phyloP scores from a whole-genome alignment of 2,329 filamentous ascomycete genomes.

The Fusarium protoensiforme region DNA sequence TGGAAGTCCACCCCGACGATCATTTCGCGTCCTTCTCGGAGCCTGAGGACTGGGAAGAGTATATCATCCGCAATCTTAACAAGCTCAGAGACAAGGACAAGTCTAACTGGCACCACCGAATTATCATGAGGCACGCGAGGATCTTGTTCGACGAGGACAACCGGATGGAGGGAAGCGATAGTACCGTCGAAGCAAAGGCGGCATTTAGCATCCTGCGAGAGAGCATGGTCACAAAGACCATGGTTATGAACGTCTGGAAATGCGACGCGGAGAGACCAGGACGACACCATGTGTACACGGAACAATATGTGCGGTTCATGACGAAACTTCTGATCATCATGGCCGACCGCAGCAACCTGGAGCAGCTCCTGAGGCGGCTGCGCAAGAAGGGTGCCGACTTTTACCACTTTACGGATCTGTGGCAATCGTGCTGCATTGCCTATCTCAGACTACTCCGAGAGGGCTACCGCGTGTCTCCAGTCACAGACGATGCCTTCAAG shows the following conservation, averaged over 20 bases:
- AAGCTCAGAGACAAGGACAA: slow-evolving; percentile 79
- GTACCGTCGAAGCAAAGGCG: slow-evolving; percentile 75
- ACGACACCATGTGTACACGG: slow-evolving; percentile 91
- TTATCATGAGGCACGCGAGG: slow-evolving; percentile 78
- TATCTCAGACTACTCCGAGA: slow-evolving; percentile 66
- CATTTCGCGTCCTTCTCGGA: slow-evolving; percentile 50
- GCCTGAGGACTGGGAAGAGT: slow-evolving; percentile 70
- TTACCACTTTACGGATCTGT: slow-evolving; percentile 70
- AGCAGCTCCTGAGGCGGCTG: slow-evolving; percentile 81
- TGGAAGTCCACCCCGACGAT: slow-evolving; percentile 47
- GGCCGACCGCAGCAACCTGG: slow-evolving; percentile 79
- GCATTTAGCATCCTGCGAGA: slow-evolving; percentile 81
- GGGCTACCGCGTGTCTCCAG: slow-evolving; percentile 57
- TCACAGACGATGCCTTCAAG: slow-evolving; percentile 67
- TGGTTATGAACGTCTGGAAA: slow-evolving; percentile 95
- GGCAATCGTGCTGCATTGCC: slow-evolving; percentile 65
- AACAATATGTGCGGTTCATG: slow-evolving; percentile 87
- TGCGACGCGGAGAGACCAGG: slow-evolving; percentile 87
- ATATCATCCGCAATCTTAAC: slow-evolving; percentile 62
- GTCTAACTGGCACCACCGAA: slow-evolving; percentile 94
- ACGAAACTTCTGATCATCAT: slow-evolving; percentile 78
- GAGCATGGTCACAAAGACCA: slow-evolving; percentile 89
- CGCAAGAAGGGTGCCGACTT: slow-evolving; percentile 84
- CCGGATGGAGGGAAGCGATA: slow-evolving; percentile 54
- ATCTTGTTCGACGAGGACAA: slow-evolving; percentile 63